Evolutionary conservation across 148 eudicot genomes (phyloP), one percentile per base, ranked within the genome.

Genomic region (Suaeda aralocaspica): DNA sequence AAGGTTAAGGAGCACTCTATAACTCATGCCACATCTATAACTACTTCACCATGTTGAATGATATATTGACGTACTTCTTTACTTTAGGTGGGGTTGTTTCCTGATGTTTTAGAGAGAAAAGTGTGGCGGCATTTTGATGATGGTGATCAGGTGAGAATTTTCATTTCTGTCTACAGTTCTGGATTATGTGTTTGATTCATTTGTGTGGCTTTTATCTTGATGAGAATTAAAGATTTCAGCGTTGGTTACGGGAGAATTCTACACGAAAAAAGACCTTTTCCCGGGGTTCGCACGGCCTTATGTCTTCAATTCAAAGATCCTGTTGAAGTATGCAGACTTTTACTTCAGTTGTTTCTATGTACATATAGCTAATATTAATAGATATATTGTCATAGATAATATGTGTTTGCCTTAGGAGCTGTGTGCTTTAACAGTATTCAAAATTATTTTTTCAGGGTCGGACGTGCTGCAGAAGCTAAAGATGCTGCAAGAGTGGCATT

Each of bases 211-310:
- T 41, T 33, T 53, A 19, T 77, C 70, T 29, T 74, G 59, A 24
- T 71, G 46, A 55, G 76, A 68, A 51, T 59, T 75, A 60, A 82
- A 91, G 99, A 89, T 95, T 67, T 92, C 99, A 56, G 99, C 99
- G 28, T 59, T 95, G 96, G 89, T 95, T 67, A 95, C 97, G 36
- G 99, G 97, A 72, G 99, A 95, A 73, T 95, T 87, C 77, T 95
- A 95, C 68, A 88, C 89, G 55, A 91, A 85, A 75, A 78, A 78
- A 69, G 97, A 85, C 69, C 93, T 83, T 69, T 95, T 95, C 72
- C 99, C 99, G 30, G 99, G 99, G 77, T 95, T 95, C 79, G 99
- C 92, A 66, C 87, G 99, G 78, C 99, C 99, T 64, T 95, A 68
- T 73, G 97, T 89, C 65, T 91, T 91, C 81, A 82, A 89, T 75